phyloP scores from a whole-genome alignment of 495 filamentous ascomycete species.

The Amniculicola lignicola region DNA sequence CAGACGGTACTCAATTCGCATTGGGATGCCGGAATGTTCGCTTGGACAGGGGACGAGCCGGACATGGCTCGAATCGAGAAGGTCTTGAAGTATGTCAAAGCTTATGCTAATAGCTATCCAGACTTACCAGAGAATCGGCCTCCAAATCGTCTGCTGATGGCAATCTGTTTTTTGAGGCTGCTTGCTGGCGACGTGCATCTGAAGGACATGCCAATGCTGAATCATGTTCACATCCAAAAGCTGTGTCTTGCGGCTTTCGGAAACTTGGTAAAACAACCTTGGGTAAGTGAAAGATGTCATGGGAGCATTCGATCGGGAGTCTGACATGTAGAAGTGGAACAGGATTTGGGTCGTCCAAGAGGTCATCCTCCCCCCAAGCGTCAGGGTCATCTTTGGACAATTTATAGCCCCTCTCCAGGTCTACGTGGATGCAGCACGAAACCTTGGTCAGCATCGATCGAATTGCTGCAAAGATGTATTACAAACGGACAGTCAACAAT shows the following conservation, averaged over 20 bases:
- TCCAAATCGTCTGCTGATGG: conserved; percentile 7
- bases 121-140: conserved; percentile 4
- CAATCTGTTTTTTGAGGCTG: conserved; percentile 8
- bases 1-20: neutral
- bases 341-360: conserved; percentile 23
- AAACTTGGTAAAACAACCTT: conserved; percentile 1
- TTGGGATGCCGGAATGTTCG: conserved; percentile 6
- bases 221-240: conserved; percentile 6
- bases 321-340: conserved; percentile 1
- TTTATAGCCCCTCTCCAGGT: conserved; percentile 12
- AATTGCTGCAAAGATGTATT: conserved; percentile 7
- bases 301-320: neutral
- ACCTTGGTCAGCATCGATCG: neutral
- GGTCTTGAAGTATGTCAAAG: conserved; percentile 1
- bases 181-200: conserved; percentile 18
- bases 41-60: conserved; percentile 8
- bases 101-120: conserved; percentile 11
- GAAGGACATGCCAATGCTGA: conserved; percentile 9
- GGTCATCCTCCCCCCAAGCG: conserved; percentile 5
- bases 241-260: conserved; percentile 7
- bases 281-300: conserved; percentile 5
- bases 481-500: neutral
- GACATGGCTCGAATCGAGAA: conserved; percentile 8
- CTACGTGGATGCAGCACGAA: conserved; percentile 5
- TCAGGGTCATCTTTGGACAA: conserved; percentile 8